Conservation (phyloP, 2,329 filamentous ascomycete genomes). For the Trichoderma polysporum region DNA sequence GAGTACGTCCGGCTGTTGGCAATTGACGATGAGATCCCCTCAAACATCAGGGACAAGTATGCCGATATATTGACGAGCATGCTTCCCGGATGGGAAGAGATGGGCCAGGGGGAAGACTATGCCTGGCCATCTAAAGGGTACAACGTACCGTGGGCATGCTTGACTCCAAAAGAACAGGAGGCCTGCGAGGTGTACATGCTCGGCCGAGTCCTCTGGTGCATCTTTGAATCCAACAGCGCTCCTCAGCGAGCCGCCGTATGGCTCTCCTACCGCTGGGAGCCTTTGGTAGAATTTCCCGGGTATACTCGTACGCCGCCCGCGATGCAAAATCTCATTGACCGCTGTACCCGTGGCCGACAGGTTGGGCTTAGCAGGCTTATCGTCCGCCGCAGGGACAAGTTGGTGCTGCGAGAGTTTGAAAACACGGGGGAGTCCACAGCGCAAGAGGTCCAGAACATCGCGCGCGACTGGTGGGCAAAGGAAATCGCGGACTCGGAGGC, state of each 20-base stretch:
- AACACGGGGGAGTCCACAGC: constrained; percentile 36
- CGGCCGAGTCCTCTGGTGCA: constrained; percentile 60
- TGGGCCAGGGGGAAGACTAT: constrained; percentile 45
- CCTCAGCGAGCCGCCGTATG: constrained; percentile 57
- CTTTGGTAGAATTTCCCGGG: constrained; percentile 55
- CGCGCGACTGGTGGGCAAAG: constrained; percentile 48
- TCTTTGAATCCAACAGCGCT: constrained; percentile 60
- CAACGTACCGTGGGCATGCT: constrained; percentile 56
- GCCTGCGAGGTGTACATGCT: constrained; percentile 63
- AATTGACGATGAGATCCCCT: constrained; percentile 46
- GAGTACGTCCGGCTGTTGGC: constrained; percentile 58
- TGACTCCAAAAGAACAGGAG: constrained; percentile 54
- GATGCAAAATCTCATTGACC: constrained; percentile 49
- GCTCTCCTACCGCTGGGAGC: constrained; percentile 59
- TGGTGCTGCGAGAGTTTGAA: constrained; percentile 43
- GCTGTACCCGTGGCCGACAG: constrained; percentile 51
- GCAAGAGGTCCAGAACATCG: constrained; percentile 38
- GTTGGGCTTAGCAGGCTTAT: constrained; percentile 46
- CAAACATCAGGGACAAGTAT: constrained; percentile 42
- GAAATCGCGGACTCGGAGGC: constrained; percentile 50
- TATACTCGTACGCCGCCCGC: constrained; percentile 48
- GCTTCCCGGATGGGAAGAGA: constrained; percentile 47
- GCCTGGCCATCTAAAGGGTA: constrained; percentile 50
- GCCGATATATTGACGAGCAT: constrained; percentile 42
- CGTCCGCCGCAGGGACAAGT: constrained; percentile 44